Evolutionary conservation across 768 basidiomycete species (phyloP).

Genomic region (Pleurotus djamor): DNA sequence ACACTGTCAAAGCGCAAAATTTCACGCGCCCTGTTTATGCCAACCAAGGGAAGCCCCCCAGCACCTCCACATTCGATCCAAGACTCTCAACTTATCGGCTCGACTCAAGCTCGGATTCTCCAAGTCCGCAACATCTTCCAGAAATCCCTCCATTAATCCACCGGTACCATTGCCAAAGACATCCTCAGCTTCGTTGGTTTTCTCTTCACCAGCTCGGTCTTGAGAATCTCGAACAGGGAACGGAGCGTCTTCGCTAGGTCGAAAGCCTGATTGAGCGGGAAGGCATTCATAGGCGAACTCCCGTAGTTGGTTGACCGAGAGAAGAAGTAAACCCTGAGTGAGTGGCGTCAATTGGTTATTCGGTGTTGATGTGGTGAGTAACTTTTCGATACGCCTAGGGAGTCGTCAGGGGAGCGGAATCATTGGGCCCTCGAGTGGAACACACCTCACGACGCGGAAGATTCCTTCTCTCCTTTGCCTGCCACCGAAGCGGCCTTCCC

Average conservation of each 20-base stretch:
- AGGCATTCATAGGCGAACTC: slow-evolving; percentile 57
- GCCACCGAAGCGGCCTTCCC: slow-evolving; percentile 58
- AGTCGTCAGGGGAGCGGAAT: background rate
- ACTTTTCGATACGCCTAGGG: slow-evolving; percentile 62
- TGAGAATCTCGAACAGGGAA: background rate
- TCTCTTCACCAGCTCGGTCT: background rate
- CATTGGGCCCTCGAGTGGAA: background rate
- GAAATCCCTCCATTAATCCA: slow-evolving; percentile 69
- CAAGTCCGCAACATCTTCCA: slow-evolving; percentile 82
- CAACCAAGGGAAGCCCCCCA: slow-evolving; percentile 77
- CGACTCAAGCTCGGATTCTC: slow-evolving; percentile 71
- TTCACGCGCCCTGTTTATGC: slow-evolving; percentile 18
- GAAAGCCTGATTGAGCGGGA: slow-evolving; percentile 33
- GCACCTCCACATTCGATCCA: slow-evolving; percentile 87
- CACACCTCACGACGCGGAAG: slow-evolving; percentile 72
- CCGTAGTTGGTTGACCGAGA: slow-evolving; percentile 68
- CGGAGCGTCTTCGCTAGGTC: background rate
- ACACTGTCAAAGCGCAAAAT: too few relatives aligned
- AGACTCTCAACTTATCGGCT: slow-evolving; percentile 71
- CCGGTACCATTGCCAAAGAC: slow-evolving; percentile 26
- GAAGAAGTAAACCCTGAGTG: slow-evolving; percentile 70
- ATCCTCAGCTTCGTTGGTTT: background rate
- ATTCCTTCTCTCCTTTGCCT: slow-evolving; percentile 46
- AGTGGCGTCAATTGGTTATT: slow-evolving; percentile 34
- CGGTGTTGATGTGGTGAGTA: slow-evolving; percentile 43